Percentiles rank a stretch among this genome's conserved stretches.
Evolutionary conservation across 179 eudicot genomes (phyloP).

Genomic region (Heliamphora ciliata): DNA sequence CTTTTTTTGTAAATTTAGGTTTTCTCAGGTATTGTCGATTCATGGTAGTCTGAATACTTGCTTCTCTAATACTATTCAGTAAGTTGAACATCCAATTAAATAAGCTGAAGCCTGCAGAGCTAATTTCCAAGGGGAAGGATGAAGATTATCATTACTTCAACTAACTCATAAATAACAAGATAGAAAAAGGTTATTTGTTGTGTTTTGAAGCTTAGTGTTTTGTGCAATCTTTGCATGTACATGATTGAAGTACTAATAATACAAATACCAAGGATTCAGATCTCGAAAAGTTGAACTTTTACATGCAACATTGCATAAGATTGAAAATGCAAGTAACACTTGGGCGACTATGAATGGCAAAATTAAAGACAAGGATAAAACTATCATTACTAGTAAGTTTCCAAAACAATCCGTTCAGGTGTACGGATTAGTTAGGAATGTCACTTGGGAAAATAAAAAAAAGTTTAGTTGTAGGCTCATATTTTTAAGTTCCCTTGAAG

Average conservation of each 20-base stretch:
- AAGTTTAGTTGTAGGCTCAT: background rate
- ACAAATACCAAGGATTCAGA: background rate
- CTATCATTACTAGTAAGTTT: background rate
- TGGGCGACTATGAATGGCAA: background rate
- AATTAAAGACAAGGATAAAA: background rate
- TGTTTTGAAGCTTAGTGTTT: too few relatives aligned
- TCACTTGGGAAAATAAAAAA: background rate
- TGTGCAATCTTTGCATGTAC: too few relatives aligned
- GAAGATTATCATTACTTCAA: slow-evolving; percentile 6
- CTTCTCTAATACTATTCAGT: too few relatives aligned
- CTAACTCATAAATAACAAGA: background rate
- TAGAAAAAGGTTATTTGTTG: too few relatives aligned
- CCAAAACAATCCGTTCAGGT: background rate
- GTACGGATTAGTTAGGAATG: background rate
- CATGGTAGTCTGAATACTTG: background rate
- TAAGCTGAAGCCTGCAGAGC: background rate
- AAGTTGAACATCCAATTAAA: too few relatives aligned
- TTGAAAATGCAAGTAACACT: background rate
- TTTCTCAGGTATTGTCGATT: background rate
- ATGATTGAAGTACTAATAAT: background rate
- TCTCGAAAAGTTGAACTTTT: background rate
- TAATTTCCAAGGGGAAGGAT: background rate
- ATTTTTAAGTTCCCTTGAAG: background rate
- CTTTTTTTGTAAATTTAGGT: background rate
- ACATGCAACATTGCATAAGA: too few relatives aligned